phyloP scores from a whole-genome alignment of 1,139 yeast genomes.

The Hansenula sp. region DNA sequence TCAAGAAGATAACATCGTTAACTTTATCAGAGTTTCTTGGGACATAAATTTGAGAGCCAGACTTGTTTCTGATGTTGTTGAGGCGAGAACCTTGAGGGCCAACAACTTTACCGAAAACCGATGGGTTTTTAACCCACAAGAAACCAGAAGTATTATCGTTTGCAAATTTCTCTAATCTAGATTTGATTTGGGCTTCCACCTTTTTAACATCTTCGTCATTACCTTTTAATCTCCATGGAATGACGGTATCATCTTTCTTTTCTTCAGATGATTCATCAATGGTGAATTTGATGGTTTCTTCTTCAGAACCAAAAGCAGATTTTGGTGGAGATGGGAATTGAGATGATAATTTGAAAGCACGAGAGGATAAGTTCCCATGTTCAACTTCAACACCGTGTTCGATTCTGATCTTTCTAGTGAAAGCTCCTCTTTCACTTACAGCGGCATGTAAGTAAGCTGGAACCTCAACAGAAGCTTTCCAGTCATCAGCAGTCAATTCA shows the following conservation, averaged over 20 bases:
- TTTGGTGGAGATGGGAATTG: conserved; percentile 42
- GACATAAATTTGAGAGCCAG: conserved; percentile 58
- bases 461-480: conserved; percentile 44
- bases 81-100: conserved; percentile 78
- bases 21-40: conserved; percentile 57
- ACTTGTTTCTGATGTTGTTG: conserved; percentile 54
- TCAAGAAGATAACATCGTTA: conserved; percentile 41
- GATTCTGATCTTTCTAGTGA: conserved; percentile 51
- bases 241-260: conserved; percentile 32
- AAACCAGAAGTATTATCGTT: conserved; percentile 40
- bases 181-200: conserved; percentile 28
- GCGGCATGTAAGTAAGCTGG: conserved; percentile 58
- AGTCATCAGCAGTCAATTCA: conserved; percentile 44
- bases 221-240: conserved; percentile 62
- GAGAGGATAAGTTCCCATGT: conserved; percentile 49
- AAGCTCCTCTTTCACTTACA: conserved; percentile 66
- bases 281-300: conserved; percentile 42
- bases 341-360: conserved; percentile 48
- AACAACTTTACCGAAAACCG: conserved; percentile 53
- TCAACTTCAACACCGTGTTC: conserved; percentile 59
- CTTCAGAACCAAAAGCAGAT: conserved; percentile 43
- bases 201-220: conserved; percentile 30
- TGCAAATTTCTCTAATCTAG: conserved; percentile 29
- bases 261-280: conserved; percentile 27
- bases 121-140: conserved; percentile 44